Conservation (phyloP, 768 basidiomycete species). For the Boletus bicolor region DNA sequence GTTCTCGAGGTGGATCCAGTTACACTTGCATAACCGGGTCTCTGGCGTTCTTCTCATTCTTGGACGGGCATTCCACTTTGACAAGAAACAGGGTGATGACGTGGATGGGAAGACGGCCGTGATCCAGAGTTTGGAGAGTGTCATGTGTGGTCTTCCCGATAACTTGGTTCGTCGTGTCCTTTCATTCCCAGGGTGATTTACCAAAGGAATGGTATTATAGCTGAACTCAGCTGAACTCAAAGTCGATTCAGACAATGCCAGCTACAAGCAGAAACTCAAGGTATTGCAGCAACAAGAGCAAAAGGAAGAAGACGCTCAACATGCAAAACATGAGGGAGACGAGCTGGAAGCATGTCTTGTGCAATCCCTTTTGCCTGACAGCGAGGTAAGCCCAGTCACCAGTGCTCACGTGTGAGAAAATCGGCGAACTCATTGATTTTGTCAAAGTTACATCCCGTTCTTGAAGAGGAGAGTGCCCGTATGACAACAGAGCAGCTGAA, state of each 20-base stretch:
- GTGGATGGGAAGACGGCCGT: conserved; percentile 83
- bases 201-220: conserved; percentile 37
- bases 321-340: conserved; percentile 75
- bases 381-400: conserved; percentile 57
- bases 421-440: neutral
- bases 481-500: conserved; percentile 97
- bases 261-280: conserved; percentile 97
- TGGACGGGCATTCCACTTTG: conserved; percentile 92
- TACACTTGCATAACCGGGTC: conserved; percentile 88
- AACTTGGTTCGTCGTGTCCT: conserved; percentile 66
- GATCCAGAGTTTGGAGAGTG: conserved; percentile 80
- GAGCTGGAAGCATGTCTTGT: conserved; percentile 73
- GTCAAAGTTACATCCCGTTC: conserved; percentile 61
- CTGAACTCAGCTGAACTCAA: conserved; percentile 96
- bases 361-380: conserved; percentile 87
- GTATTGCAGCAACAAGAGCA: conserved; percentile 97
- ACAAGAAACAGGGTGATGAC: conserved; percentile 65
- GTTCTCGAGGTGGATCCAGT: conserved; percentile 85
- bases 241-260: conserved; percentile 89
- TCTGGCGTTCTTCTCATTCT: conserved; percentile 93
- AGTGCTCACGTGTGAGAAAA: neutral
- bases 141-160: conserved; percentile 89
- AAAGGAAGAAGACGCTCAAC: conserved; percentile 89
- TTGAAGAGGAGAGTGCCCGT: conserved; percentile 68
- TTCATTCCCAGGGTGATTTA: neutral